A percentile compares a stretch with the other conserved stretches of the same genome.
Conservation (phyloP, 352 stramenopile genomes). For the Phytophthora fragariae region DNA sequence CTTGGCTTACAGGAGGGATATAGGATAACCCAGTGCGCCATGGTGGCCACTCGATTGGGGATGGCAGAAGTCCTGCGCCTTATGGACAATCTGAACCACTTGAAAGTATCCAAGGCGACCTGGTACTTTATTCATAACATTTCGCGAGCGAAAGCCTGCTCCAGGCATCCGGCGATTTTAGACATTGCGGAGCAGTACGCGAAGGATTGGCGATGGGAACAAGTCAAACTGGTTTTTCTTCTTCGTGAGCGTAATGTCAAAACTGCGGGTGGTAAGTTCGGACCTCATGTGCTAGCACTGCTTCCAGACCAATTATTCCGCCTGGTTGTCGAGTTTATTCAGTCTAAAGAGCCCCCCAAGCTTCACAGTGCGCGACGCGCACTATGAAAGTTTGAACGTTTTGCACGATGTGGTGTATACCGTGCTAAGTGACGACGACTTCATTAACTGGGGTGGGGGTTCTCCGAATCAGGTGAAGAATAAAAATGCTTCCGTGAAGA, state of each 20-base stretch:
- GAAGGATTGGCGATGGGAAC: slow-evolving; percentile 8
- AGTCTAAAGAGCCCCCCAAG: neutral
- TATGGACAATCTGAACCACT: neutral
- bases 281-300: neutral
- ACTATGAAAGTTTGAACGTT: too few relatives aligned
- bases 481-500: too few relatives aligned
- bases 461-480: too few relatives aligned
- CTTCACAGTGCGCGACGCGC: neutral
- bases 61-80: neutral
- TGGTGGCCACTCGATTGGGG: neutral
- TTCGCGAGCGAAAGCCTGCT: neutral
- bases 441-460: neutral
- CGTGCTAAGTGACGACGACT: neutral
- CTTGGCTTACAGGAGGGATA: neutral
- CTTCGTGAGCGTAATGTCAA: neutral
- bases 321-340: slow-evolving; percentile 1
- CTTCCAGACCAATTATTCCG: slow-evolving; percentile 13
- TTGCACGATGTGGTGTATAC: neutral
- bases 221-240: slow-evolving; percentile 12
- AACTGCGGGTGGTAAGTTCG: neutral
- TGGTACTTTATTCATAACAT: neutral
- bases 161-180: neutral
- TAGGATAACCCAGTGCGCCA: neutral
- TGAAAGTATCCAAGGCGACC: neutral
- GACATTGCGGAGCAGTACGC: neutral